Evolutionary conservation across 2,329 filamentous ascomycete genomes (phyloP), one percentile per base, ranked within the genome.

Genomic region (Pseudogymnoascus sp.): DNA sequence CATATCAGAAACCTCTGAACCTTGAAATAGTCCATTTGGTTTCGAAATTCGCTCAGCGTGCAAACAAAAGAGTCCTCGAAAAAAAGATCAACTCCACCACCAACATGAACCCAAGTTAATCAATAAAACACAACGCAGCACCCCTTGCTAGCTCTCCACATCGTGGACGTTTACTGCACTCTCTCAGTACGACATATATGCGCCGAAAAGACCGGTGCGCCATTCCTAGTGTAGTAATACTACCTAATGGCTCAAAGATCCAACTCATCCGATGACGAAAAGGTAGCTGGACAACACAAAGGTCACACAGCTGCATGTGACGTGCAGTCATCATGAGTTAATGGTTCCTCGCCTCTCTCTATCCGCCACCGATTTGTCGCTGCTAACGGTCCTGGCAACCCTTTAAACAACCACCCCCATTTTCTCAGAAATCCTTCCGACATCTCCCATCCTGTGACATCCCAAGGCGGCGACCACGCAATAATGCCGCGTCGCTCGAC

Each of bases 381-480:
- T 66, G 74, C 71, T 5, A 76, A 63, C 38, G 40, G 42, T 28
- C 66, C 70, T 25, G 67, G 66, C 40, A 69, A 63, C 10, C 66
- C 71, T 61, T 67, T 64, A 56, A 74, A 64, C 61, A 75, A 63
- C 70, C 71, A 75, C 1, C 71, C 70, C 74, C 73, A 76, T 64
- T 74, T 77, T 66, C 64, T 70, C 65, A 75, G 40, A 68, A 77
- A 78, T 8, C 74, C 76, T 65, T 77, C 72, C 11, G 75, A 75
- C 67, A 77, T 70, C 69, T 78, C 76, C 75, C 75, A 77, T 1
- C 75, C 75, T 1, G 66, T 65, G 23, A 75, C 69, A 37, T 76
- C 70, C 75, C 75, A 77, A 5, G 76, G 75, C 33, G 74, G 73
- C 33, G 69, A 73, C 78, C 78, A 80, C 7, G 74, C 77, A 63